A percentile compares a stretch with the other conserved stretches of the same genome.
Evolutionary conservation across 176 grass and related monocot genomes (phyloP).

Genomic region (Phragmites australis): DNA sequence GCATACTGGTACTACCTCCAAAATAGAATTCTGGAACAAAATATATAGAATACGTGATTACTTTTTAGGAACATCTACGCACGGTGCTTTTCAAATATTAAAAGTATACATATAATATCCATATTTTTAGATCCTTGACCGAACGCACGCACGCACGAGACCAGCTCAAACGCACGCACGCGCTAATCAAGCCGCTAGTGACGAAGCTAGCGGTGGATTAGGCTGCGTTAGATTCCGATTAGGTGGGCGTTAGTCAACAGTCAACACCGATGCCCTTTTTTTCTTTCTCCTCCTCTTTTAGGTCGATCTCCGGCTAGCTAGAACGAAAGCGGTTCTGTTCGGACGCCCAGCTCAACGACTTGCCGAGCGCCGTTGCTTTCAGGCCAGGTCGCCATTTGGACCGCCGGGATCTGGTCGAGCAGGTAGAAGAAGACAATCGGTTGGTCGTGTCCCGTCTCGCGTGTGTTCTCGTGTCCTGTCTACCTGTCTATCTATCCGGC

Average conservation of each 20-base stretch:
- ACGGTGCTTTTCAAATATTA: no score
- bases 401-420: neutral
- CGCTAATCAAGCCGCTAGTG: neutral
- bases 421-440: neutral
- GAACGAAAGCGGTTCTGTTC: neutral
- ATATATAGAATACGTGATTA: no score
- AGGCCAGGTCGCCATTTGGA: neutral
- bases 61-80: no score
- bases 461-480: neutral
- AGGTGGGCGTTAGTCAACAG: constrained; percentile 14
- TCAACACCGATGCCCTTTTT: neutral
- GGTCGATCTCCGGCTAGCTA: neutral
- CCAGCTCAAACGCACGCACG: neutral
- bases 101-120: no score
- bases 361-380: neutral
- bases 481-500: neutral
- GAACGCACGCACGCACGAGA: no score
- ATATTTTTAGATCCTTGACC: no score
- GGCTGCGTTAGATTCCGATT: neutral
- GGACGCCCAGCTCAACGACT: neutral
- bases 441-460: neutral
- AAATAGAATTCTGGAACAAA: no score
- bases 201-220: neutral
- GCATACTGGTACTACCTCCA: no score
- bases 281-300: no score